Percentiles rank a stretch among this genome's conserved stretches.
These are phyloP conservation scores for Pholiota conissans DNA, from an alignment of 768 basidiomycete species.

Conservation along the genomic window DNA sequence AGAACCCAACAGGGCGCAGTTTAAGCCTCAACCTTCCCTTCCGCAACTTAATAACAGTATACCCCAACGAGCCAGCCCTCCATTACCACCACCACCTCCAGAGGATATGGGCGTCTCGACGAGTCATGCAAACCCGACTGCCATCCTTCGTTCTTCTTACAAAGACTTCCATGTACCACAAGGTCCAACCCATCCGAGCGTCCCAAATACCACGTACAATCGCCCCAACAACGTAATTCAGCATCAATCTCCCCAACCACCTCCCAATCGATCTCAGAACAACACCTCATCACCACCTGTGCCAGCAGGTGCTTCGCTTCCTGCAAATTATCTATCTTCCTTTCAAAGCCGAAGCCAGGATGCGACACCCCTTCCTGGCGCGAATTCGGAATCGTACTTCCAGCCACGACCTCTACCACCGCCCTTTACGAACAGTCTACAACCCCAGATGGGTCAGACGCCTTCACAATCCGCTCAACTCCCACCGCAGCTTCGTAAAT, in stretches of 20 bases:
- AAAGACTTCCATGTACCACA: slow-evolving; percentile 21
- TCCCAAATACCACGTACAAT: slow-evolving; percentile 3
- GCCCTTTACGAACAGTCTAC: not conserved
- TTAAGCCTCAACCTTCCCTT: slow-evolving; percentile 11
- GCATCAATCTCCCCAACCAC: not conserved
- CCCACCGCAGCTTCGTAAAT: slow-evolving; percentile 21
- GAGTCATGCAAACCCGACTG: slow-evolving; percentile 14
- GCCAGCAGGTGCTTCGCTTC: slow-evolving; percentile 18
- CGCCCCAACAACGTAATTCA: slow-evolving; percentile 11
- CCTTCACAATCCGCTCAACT: slow-evolving; percentile 14
- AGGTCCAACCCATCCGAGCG: slow-evolving; percentile 5
- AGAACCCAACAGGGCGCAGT: slow-evolving; percentile 7
- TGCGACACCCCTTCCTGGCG: not conserved
- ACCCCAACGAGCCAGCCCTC: not conserved
- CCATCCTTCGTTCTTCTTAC: slow-evolving; percentile 14
- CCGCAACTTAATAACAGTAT: slow-evolving; percentile 10
- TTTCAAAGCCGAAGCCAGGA: not conserved
- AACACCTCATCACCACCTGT: slow-evolving; percentile 2
- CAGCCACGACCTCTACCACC: not conserved
- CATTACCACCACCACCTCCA: slow-evolving; percentile 12
- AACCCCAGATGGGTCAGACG: slow-evolving; percentile 5
- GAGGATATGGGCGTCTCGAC: slow-evolving; percentile 16
- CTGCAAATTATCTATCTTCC: slow-evolving; percentile 5
- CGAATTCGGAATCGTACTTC: not conserved
- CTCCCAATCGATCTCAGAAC: not conserved